phyloP scores from a whole-genome alignment of 2,329 filamentous ascomycete genomes.

The Alternaria incomplexa region DNA sequence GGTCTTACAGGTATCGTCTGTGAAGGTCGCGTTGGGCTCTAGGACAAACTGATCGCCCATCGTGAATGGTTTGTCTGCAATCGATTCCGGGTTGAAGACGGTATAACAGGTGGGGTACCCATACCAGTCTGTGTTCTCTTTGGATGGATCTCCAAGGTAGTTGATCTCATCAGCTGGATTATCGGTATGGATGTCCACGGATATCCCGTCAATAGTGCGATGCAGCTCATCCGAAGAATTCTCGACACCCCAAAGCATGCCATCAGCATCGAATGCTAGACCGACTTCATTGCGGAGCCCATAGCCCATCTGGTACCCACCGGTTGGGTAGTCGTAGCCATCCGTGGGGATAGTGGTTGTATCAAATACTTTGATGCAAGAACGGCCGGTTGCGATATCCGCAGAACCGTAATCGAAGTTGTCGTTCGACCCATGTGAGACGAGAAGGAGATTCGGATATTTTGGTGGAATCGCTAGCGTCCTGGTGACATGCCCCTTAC shows the following conservation, averaged over 20 bases:
- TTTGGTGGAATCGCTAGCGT: slow-evolving; percentile 32
- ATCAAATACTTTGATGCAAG: slow-evolving; percentile 68
- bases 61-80: slow-evolving; percentile 30
- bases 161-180: slow-evolving; percentile 79
- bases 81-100: slow-evolving; percentile 56
- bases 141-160: slow-evolving; percentile 63
- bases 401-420: slow-evolving; percentile 66
- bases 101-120: slow-evolving; percentile 74
- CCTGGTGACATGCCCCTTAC: slow-evolving; percentile 34
- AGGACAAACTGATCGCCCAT: slow-evolving; percentile 40
- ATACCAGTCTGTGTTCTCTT: slow-evolving; percentile 61
- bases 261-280: slow-evolving; percentile 50
- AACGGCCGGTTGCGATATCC: slow-evolving; percentile 60
- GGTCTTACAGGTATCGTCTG: slow-evolving; percentile 30
- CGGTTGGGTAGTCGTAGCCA: slow-evolving; percentile 55
- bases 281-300: slow-evolving; percentile 74
- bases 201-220: slow-evolving; percentile 56
- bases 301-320: slow-evolving; percentile 63
- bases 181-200: slow-evolving; percentile 65
- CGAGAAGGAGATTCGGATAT: slow-evolving; percentile 58
- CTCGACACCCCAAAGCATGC: slow-evolving; percentile 61
- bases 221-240: slow-evolving; percentile 70
- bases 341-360: slow-evolving; percentile 41
- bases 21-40: slow-evolving; percentile 36
- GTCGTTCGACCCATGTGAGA: slow-evolving; percentile 68